phyloP scores from a whole-genome alignment of 1,284 basidiomycete species.

The Limonomyces culmigenus region DNA sequence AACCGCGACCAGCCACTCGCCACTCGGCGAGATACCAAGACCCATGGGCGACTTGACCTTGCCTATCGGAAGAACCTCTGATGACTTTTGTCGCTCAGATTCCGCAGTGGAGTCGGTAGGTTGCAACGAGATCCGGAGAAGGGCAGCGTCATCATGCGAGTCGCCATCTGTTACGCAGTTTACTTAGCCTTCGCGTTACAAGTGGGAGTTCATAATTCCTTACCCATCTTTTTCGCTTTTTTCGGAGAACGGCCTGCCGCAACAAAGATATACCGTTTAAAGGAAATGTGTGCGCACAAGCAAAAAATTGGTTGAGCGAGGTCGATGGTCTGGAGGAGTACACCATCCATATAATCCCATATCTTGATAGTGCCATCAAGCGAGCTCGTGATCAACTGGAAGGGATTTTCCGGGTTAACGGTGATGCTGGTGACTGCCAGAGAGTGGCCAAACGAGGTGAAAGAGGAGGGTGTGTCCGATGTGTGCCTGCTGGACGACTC shows the following conservation, averaged over 20 bases:
- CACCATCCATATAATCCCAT: constrained; percentile 90
- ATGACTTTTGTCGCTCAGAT: constrained; percentile 27
- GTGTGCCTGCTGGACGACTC: constrained; percentile 13
- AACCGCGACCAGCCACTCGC: constrained; percentile 69
- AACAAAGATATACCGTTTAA: constrained; percentile 56
- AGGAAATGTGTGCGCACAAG: constrained; percentile 50
- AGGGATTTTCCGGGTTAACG: constrained; percentile 74
- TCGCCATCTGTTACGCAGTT: not conserved
- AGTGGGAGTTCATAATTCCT: constrained; percentile 10
- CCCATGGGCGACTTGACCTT: constrained; percentile 52
- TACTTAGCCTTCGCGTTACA: constrained; percentile 2
- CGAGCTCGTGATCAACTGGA: constrained; percentile 81
- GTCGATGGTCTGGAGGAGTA: constrained; percentile 59
- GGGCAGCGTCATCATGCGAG: constrained; percentile 32
- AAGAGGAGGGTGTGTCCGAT: constrained; percentile 9
- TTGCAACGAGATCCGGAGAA: constrained; percentile 44
- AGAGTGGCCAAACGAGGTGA: constrained; percentile 28
- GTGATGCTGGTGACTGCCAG: constrained; percentile 59
- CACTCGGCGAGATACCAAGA: constrained; percentile 60
- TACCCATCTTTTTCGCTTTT: constrained; percentile 27
- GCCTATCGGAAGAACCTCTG: constrained; percentile 39
- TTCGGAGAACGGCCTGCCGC: constrained; percentile 36
- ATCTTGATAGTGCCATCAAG: constrained; percentile 73
- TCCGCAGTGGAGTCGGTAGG: constrained; percentile 24
- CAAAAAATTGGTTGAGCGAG: constrained; percentile 58